Evolutionary conservation across 2,329 filamentous ascomycete genomes (phyloP).

Genomic region (Ophiostoma perfectum): DNA sequence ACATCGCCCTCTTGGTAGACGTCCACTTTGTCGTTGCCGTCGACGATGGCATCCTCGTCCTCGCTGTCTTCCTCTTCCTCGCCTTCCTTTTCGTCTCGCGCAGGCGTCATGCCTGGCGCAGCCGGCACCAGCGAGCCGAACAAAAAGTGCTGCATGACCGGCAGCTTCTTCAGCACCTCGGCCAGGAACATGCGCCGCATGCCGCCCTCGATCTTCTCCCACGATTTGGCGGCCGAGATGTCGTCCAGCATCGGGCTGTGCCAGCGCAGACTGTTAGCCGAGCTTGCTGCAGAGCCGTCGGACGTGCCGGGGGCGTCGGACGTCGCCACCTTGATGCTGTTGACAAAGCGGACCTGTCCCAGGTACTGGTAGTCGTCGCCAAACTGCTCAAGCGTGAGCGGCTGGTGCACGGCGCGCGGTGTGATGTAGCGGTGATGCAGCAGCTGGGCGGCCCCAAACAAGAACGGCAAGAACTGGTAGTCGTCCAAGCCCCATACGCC

Average conservation of each 20-base stretch:
- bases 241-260: constrained; percentile 98
- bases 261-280: constrained; percentile 90
- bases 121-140: constrained; percentile 84
- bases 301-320: not conserved
- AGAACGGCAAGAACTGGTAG: constrained; percentile 93
- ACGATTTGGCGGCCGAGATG: constrained; percentile 82
- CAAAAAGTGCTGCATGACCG: constrained; percentile 97
- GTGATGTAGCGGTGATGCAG: constrained; percentile 77
- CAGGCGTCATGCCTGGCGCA: constrained; percentile 70
- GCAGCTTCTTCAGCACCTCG: constrained; percentile 87
- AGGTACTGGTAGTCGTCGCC: constrained; percentile 81
- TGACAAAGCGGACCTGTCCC: constrained; percentile 88
- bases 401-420: constrained; percentile 77
- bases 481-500: constrained; percentile 98
- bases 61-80: constrained; percentile 47
- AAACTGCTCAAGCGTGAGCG: constrained; percentile 81
- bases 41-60: constrained; percentile 44
- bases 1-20: constrained; percentile 59
- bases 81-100: constrained; percentile 37
- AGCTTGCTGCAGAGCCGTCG: not conserved
- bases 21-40: constrained; percentile 51
- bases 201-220: constrained; percentile 86
- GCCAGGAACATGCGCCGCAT: constrained; percentile 97
- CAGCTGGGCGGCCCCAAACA: constrained; percentile 89
- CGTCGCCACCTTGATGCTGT: constrained; percentile 66